These are phyloP conservation scores for Cryptococcus depauperatus DNA, from an alignment of 1,284 basidiomycete species.

Conservation along the genomic window DNA sequence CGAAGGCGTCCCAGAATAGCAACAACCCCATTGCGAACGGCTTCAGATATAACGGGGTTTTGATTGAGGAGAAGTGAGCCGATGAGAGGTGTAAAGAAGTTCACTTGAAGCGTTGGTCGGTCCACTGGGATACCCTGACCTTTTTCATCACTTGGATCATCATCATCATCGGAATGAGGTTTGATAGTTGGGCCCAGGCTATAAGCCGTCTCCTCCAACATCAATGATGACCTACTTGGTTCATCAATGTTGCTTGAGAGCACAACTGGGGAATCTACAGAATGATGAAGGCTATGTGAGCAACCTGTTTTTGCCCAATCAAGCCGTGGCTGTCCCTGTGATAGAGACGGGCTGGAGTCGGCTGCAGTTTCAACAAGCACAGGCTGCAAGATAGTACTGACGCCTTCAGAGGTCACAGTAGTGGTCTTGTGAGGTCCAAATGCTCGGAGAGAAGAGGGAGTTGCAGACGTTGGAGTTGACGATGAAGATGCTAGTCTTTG, in stretches of 20 bases:
- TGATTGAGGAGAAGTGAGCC: slow-evolving; percentile 78
- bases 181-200: slow-evolving; percentile 18
- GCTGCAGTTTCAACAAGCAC: slow-evolving; percentile 14
- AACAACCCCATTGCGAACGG: slow-evolving; percentile 68
- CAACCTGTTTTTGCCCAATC: slow-evolving; percentile 17
- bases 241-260: too few relatives aligned
- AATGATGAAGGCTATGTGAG: slow-evolving; percentile 6
- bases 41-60: slow-evolving; percentile 63
- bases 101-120: slow-evolving; percentile 59
- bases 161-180: slow-evolving; percentile 15
- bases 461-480: not conserved
- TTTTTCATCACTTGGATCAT: slow-evolving; percentile 8
- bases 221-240: too few relatives aligned
- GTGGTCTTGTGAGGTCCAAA: slow-evolving; percentile 8
- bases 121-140: slow-evolving; percentile 18
- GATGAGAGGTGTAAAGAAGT: slow-evolving; percentile 83
- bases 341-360: slow-evolving; percentile 7
- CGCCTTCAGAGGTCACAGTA: slow-evolving; percentile 35
- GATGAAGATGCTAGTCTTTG: not conserved
- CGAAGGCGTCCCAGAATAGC: slow-evolving; percentile 56
- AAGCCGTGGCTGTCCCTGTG: slow-evolving; percentile 1
- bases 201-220: slow-evolving; percentile 16
- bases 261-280: too few relatives aligned
- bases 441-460: not conserved
- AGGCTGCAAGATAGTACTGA: slow-evolving; percentile 25